These are phyloP conservation scores for Pichia paraexigua DNA, from an alignment of 805 yeast species.

Conservation along the genomic window DNA sequence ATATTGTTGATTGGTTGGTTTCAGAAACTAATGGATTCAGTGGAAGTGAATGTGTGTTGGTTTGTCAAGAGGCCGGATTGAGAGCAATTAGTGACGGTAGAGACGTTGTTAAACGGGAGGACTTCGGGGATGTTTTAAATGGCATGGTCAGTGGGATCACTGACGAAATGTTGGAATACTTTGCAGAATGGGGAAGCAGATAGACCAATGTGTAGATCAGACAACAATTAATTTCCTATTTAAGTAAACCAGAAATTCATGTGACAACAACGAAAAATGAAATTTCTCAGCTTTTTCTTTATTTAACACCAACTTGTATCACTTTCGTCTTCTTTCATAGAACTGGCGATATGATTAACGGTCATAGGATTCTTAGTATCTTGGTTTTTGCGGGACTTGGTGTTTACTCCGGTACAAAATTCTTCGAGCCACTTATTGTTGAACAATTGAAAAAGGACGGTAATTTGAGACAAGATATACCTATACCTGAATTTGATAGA, in stretches of 20 bases:
- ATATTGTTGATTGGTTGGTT: conserved; percentile 39
- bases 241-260: background rate
- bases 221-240: background rate
- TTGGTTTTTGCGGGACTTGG: conserved; percentile 30
- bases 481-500: conserved; percentile 44
- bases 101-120: conserved; percentile 25
- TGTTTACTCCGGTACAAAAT: conserved; percentile 48
- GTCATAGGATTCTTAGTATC: conserved; percentile 19
- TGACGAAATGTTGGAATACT: conserved; percentile 74
- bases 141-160: conserved; percentile 77
- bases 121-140: conserved; percentile 54
- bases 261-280: background rate
- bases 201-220: background rate
- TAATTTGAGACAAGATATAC: conserved; percentile 50
- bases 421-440: conserved; percentile 67
- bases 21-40: conserved; percentile 79
- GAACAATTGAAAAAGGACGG: conserved; percentile 63
- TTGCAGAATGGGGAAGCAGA: conserved; percentile 40
- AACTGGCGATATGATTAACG: background rate
- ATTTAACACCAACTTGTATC: too few relatives aligned
- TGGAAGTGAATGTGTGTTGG: conserved; percentile 88
- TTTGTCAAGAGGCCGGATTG: conserved; percentile 94
- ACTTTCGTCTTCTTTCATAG: too few relatives aligned
- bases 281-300: too few relatives aligned
- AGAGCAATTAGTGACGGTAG: conserved; percentile 69